Conservation (phyloP, 2,329 filamentous ascomycete genomes). For the Aureobasidium melanogenum region DNA sequence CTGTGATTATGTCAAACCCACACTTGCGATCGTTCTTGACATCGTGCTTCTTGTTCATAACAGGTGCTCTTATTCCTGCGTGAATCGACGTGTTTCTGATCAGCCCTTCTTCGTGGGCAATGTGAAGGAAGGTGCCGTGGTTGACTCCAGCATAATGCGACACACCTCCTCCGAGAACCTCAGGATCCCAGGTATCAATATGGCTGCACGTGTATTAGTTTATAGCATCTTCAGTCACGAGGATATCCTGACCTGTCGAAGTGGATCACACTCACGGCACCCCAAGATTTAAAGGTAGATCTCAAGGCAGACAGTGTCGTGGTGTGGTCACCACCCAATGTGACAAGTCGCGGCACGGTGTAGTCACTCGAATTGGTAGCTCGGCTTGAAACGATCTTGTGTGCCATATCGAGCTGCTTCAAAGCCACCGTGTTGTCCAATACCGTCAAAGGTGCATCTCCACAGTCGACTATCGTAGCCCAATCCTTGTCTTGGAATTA, state of each 20-base stretch:
- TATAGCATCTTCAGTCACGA: too few species aligned
- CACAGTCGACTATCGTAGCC: conserved; percentile 47
- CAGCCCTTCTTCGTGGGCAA: conserved; percentile 53
- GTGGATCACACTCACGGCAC: conserved; percentile 48
- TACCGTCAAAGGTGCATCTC: conserved; percentile 41
- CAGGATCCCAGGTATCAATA: conserved; percentile 48
- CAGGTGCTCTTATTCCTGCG: conserved; percentile 51
- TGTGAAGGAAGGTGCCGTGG: conserved; percentile 54
- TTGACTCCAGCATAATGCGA: conserved; percentile 53
- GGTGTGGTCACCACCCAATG: conserved; percentile 48
- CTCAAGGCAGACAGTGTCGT: conserved; percentile 46
- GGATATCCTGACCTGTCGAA: conserved; percentile 34
- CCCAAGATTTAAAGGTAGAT: conserved; percentile 43
- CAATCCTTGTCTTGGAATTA: conserved; percentile 28
- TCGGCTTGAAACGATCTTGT: conserved; percentile 41
- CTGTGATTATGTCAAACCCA: conserved; percentile 50
- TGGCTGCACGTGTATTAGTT: conserved; percentile 27
- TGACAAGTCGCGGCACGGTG: conserved; percentile 42
- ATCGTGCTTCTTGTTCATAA: conserved; percentile 42
- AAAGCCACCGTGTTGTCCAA: conserved; percentile 46
- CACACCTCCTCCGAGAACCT: conserved; percentile 48
- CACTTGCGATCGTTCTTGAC: conserved; percentile 49
- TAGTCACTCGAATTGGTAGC: conserved; percentile 34
- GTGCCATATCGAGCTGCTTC: conserved; percentile 44
- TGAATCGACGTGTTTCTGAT: conserved; percentile 52